Evolutionary conservation across 2,329 filamentous ascomycete species (phyloP), one percentile per base, ranked within the genome.

Genomic region (Aspergillus japonicus): DNA sequence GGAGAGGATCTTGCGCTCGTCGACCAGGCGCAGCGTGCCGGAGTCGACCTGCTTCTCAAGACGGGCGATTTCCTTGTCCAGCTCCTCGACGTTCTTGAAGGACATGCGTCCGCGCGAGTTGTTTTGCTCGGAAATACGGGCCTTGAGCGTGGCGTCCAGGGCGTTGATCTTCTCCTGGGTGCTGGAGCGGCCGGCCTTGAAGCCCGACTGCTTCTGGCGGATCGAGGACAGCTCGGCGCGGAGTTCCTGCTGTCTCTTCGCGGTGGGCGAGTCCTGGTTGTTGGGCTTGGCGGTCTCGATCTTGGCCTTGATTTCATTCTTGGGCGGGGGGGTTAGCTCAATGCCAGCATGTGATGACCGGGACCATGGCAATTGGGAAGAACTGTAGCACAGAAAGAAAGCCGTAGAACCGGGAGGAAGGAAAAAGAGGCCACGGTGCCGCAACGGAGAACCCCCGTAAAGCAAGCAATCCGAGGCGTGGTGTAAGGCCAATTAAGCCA

Each of bases 1-100:
- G 54, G 85, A 81, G 21, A 98, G 83, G 8, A 91, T 88, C 85
- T 97, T 98, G 84, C 92, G 96, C 86, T 98, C 95, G 70, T 99
- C 95, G 11, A 98, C 95, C 54, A 99, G 82, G 81, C 93, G 96
- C 89, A 99, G 93, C 75, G 85, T 89, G 65, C 94, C 94, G 39
- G 87, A 85, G 76, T 96, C 91, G 69, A 98, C 92, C 75, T 94
- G 86, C 78, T 89, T 89, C 67, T 96, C 91, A 56, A 97, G 87
- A 55, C 83, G 83, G 61, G 86, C 84, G 69, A 98, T 95, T 78
- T 95, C 87, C 64, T 84, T 83, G 76, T 98, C 92, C 66, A 99
- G 81, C 64, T 98, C 95, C 59, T 96, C 93, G 57, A 87, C 85
- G 68, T 83, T 92, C 85, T 95, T 96, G 86, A 89, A 98, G 56